Base-by-base conservation (phyloP, 192 early-diverging fungal genomes). In the Gonapodya prolifera region DNA sequence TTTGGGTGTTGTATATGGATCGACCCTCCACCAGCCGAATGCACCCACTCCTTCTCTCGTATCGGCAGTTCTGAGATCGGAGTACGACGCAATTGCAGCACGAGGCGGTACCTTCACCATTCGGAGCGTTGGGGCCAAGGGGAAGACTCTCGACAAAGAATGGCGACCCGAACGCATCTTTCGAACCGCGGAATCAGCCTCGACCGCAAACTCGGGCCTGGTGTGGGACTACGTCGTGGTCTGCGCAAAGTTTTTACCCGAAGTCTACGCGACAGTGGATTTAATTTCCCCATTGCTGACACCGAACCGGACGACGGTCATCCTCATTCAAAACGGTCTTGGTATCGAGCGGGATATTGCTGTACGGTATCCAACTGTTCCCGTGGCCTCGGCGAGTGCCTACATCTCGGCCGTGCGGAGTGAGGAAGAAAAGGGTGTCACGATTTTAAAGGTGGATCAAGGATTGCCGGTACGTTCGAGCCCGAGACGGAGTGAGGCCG, bases 191-290 rank as follows among this genome's bases (percentile, higher is more conserved):
- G 45, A 61, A 16, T 61, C 45, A 16, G 45, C 45, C 8, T 8
- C 8, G 45, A 23, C 45, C 8, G 8, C 45, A 61, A 61, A 61
- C 45, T 61, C 45, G 8, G 45, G 45, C 8, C 8, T 61, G 23
- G 23, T 61, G 29, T 73, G 71, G 71, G 71, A 73, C 31, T 73
- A 73, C 71, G 71, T 73, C 18, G 8, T 73, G 2, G 71, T 73
- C 28, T 18, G 28, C 28, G 2, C 28, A 18, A 73, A 73, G 29
- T 18, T 16, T 29, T 29, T 73, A 32, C 71, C 71, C 18, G 71
- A 73, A 8, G 8, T 16, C 8, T 32, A 30, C 28, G 2, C 71
- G 16, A 32, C 32, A 2, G 71, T 29, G 31, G 71, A 73, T 32
- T 29, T 73, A 13, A 13, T 16, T 30, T 2, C 18, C 8, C 71